These are phyloP conservation scores for Podospora fimiseda DNA, from an alignment of 495 filamentous ascomycete species.

Conservation along the genomic window DNA sequence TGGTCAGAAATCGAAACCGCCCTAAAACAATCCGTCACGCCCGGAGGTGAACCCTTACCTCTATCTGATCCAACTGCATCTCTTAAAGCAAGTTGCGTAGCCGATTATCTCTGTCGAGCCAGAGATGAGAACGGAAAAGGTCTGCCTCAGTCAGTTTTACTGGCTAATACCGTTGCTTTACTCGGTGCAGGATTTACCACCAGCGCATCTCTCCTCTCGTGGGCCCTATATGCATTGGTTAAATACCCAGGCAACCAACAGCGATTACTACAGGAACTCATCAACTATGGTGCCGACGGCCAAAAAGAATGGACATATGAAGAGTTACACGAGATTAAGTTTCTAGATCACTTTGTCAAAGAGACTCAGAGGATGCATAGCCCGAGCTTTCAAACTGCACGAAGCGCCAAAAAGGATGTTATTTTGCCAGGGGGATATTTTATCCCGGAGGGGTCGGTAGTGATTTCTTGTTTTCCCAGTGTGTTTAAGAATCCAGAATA, in stretches of 20 bases:
- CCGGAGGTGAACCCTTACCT: constrained; percentile 36
- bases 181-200: constrained; percentile 52
- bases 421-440: constrained; percentile 51
- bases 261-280: constrained; percentile 45
- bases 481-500: constrained; percentile 48
- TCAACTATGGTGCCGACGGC: constrained; percentile 36
- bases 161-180: constrained; percentile 24
- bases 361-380: constrained; percentile 52
- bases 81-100: constrained; percentile 28
- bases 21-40: constrained; percentile 29
- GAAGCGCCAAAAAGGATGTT: constrained; percentile 45
- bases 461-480: constrained; percentile 45
- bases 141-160: constrained; percentile 30
- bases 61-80: constrained; percentile 43
- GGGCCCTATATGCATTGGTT: constrained; percentile 46
- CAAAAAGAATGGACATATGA: constrained; percentile 38
- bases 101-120: constrained; percentile 44
- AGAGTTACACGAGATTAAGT: constrained; percentile 32
- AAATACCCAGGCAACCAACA: constrained; percentile 47
- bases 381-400: constrained; percentile 49
- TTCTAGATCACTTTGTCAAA: constrained; percentile 53
- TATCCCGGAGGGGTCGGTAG: constrained; percentile 39
- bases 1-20: constrained; percentile 31
- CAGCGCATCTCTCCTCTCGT: constrained; percentile 45
- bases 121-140: constrained; percentile 48